Evolutionary conservation across 2,329 filamentous ascomycete species (phyloP).

Genomic region (Fusarium sp.): DNA sequence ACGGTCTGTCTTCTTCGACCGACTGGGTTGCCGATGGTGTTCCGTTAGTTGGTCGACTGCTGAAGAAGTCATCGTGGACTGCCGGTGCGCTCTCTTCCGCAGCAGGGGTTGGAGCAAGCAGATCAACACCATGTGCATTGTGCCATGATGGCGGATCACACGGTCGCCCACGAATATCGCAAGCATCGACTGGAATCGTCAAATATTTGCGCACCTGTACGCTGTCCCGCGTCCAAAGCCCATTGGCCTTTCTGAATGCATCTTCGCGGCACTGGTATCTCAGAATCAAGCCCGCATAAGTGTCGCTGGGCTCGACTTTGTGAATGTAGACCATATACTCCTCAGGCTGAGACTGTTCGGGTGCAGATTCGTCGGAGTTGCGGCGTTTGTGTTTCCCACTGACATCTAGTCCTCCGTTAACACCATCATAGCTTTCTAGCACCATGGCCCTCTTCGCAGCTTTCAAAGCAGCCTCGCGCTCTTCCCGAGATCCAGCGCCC

Average conservation of each 20-base stretch:
- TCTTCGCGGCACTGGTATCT: slow-evolving; percentile 89
- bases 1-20: slow-evolving; percentile 70
- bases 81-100: slow-evolving; percentile 44
- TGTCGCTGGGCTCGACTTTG: slow-evolving; percentile 83
- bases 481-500: slow-evolving; percentile 63
- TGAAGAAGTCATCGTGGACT: slow-evolving; percentile 57
- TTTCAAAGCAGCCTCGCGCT: slow-evolving; percentile 65
- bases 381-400: slow-evolving; percentile 71
- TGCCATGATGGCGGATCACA: slow-evolving; percentile 64
- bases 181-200: slow-evolving; percentile 88
- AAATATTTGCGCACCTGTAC: slow-evolving; percentile 86
- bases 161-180: slow-evolving; percentile 80
- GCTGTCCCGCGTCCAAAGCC: slow-evolving; percentile 93
- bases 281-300: slow-evolving; percentile 89
- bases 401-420: slow-evolving; percentile 68
- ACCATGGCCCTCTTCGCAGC: slow-evolving; percentile 69
- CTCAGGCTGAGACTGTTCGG: slow-evolving; percentile 68
- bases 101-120: slow-evolving; percentile 62
- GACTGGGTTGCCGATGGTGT: slow-evolving; percentile 43
- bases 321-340: slow-evolving; percentile 93
- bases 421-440: slow-evolving; percentile 69
- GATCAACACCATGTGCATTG: slow-evolving; percentile 58
- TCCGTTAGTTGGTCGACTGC: slow-evolving; percentile 50
- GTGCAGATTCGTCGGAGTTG: slow-evolving; percentile 71
- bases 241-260: slow-evolving; percentile 85